phyloP scores from a whole-genome alignment of 2,329 filamentous ascomycete species.

The Gyromitra esculenta region DNA sequence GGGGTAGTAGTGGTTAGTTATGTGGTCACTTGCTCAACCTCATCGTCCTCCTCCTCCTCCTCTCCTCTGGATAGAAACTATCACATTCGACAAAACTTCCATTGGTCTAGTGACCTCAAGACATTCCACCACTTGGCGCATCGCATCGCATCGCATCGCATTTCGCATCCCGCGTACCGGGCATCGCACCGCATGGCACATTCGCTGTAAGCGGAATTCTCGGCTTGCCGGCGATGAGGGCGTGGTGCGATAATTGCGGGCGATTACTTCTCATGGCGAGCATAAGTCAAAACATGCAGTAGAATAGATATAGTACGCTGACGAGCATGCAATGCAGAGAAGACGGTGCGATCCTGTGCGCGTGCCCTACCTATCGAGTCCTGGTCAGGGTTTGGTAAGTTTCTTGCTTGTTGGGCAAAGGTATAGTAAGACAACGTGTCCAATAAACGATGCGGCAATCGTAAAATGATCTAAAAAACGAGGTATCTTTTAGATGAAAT shows the following conservation, averaged over 20 bases:
- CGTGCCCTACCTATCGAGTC: slow-evolving; percentile 4
- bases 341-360: slow-evolving; percentile 18
- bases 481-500: slow-evolving; percentile 17
- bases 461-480: slow-evolving; percentile 18
- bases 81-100: slow-evolving; percentile 20
- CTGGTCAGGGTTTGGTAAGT: slow-evolving; percentile 11
- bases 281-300: slow-evolving; percentile 16
- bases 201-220: slow-evolving; percentile 34
- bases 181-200: slow-evolving; percentile 36
- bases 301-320: slow-evolving; percentile 5
- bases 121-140: slow-evolving; percentile 25
- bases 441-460: slow-evolving; percentile 35
- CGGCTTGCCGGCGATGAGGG: slow-evolving; percentile 33
- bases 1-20: slow-evolving; percentile 17
- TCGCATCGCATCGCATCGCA: slow-evolving; percentile 35
- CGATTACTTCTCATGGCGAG: slow-evolving; percentile 2
- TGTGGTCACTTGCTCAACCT: slow-evolving; percentile 4
- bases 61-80: slow-evolving; percentile 3
- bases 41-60: slow-evolving; percentile 3
- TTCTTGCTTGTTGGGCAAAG: slow-evolving; percentile 7
- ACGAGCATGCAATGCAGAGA: slow-evolving; percentile 25
- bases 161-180: slow-evolving; percentile 37
- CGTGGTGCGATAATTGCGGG: slow-evolving; percentile 12
- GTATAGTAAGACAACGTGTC: slow-evolving; percentile 28
- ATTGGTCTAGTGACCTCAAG: slow-evolving; percentile 38